Percentiles rank a stretch among this genome's conserved stretches.
Evolutionary conservation across 768 basidiomycete genomes (phyloP).

Genomic region (Tulasnella sp.): DNA sequence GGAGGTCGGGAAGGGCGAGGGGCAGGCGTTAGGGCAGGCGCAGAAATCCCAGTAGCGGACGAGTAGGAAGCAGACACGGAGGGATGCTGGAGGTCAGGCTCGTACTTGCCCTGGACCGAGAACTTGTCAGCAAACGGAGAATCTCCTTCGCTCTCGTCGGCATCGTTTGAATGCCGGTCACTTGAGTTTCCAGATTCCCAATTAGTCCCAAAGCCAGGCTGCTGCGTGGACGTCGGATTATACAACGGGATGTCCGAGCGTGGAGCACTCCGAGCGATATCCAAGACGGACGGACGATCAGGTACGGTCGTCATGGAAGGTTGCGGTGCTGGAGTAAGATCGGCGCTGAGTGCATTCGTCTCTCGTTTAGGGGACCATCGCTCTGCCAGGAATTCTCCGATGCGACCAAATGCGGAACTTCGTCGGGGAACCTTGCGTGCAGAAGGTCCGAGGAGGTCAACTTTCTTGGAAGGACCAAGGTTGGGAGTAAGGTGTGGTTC

Average conservation of each 20-base stretch:
- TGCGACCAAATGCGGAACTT: background rate
- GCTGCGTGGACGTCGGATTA: background rate
- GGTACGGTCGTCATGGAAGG: background rate
- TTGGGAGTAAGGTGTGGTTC: constrained; percentile 7
- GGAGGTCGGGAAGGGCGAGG: constrained; percentile 7
- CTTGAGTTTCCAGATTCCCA: no score
- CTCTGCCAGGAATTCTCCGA: background rate
- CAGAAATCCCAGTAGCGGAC: background rate
- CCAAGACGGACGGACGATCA: background rate
- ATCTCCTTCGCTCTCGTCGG: background rate
- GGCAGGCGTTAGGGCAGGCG: background rate
- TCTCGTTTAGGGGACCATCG: no score
- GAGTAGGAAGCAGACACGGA: background rate
- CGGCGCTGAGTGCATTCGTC: background rate
- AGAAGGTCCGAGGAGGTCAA: background rate
- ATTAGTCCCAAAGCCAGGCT: background rate
- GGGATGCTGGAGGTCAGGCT: constrained; percentile 2
- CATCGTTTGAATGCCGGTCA: background rate
- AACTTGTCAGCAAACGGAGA: constrained; percentile 13
- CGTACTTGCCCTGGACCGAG: constrained; percentile 9
- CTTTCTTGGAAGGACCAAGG: background rate
- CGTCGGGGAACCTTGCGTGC: background rate
- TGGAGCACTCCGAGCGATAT: background rate
- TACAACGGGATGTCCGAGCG: background rate
- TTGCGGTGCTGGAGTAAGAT: background rate